phyloP scores from a whole-genome alignment of 2,329 filamentous ascomycete genomes.

The Pestalotiopsis sp. region DNA sequence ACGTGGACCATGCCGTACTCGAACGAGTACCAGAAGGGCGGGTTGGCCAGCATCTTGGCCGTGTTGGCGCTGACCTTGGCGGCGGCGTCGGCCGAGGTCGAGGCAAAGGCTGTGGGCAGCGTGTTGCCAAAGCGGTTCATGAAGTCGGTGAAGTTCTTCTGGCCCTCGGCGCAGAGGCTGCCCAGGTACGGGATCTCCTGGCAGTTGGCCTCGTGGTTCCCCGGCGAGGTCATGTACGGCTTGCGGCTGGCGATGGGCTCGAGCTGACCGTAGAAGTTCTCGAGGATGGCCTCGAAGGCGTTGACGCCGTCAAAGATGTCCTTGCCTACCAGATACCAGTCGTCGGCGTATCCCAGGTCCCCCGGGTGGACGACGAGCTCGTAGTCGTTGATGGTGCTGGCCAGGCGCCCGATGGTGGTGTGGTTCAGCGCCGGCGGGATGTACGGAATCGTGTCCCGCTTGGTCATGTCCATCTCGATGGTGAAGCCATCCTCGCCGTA shows the following conservation, averaged over 20 bases:
- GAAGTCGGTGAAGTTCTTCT: constrained; percentile 65
- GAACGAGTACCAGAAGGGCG: constrained; percentile 63
- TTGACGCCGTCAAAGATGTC: constrained; percentile 51
- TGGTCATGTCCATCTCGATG: constrained; percentile 43
- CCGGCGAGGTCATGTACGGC: constrained; percentile 58
- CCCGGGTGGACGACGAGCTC: constrained; percentile 58
- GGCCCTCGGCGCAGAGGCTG: constrained; percentile 49
- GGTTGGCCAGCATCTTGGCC: constrained; percentile 47
- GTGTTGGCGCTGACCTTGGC: constrained; percentile 47
- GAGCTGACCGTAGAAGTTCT: constrained; percentile 59
- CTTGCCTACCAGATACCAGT: constrained; percentile 51
- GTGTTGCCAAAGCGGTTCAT: constrained; percentile 55
- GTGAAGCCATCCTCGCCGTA: constrained; percentile 58
- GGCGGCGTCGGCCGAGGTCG: constrained; percentile 43
- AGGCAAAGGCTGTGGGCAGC: constrained; percentile 54
- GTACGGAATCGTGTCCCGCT: constrained; percentile 50
- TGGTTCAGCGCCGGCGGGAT: constrained; percentile 58
- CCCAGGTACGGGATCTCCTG: constrained; percentile 41
- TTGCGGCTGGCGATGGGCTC: constrained; percentile 56
- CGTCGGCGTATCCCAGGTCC: constrained; percentile 62
- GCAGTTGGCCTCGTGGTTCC: constrained; percentile 63
- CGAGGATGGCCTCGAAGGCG: constrained; percentile 59
- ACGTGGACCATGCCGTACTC: constrained; percentile 61
- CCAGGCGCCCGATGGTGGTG: constrained; percentile 59
- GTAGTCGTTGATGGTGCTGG: constrained; percentile 54